Evolutionary conservation across 2,329 filamentous ascomycete species (phyloP), one percentile per base, ranked within the genome.

Genomic region (Aureobasidium sp.): DNA sequence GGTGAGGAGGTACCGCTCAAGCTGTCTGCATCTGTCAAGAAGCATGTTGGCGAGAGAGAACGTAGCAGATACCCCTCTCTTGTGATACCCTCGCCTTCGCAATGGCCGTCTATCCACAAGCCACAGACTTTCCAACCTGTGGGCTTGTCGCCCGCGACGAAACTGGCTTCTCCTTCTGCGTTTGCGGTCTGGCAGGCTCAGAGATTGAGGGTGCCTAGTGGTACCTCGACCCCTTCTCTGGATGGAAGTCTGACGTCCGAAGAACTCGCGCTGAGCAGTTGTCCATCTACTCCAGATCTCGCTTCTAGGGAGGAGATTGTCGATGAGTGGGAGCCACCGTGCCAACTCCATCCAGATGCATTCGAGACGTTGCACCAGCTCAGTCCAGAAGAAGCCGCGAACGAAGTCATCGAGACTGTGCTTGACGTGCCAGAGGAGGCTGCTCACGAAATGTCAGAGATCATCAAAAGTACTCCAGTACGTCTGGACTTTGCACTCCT

Each of bases 161-260:
- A 81, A 70, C 64, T 72, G 31, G 69, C 71, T 27, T 66, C 72
- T 14, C 71, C 70, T 15, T 69, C 71, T 20, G 84, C 88, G 62
- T 80, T 93, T 67, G 86, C 85, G 12, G 87, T 89, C 70, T 85
- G 96, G 72, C 82, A 84, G 31, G 70, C 73, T 31, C 76, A 76
- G 41, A 76, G 72, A 49, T 81, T 86, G 25, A 82, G 85, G 52
- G 81, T 93, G 3, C 91, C 91, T 1, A 87, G 85, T 39, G 83
- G 86, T 34, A 92, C 90, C 61, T 88, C 90, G 6, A 88, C 92
- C 5, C 93, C 93, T 3, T 97, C 93, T 5, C 80, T 96, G 3
- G 92, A 96, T 76, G 92, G 91, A 25, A 96, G 91, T 75, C 77
- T 94, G 69, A 88, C 86, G 9, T 96, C 92, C 2, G 92, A 97